Conservation (phyloP, 2,329 filamentous ascomycete genomes). For the Neodidymelliopsis sp. region DNA sequence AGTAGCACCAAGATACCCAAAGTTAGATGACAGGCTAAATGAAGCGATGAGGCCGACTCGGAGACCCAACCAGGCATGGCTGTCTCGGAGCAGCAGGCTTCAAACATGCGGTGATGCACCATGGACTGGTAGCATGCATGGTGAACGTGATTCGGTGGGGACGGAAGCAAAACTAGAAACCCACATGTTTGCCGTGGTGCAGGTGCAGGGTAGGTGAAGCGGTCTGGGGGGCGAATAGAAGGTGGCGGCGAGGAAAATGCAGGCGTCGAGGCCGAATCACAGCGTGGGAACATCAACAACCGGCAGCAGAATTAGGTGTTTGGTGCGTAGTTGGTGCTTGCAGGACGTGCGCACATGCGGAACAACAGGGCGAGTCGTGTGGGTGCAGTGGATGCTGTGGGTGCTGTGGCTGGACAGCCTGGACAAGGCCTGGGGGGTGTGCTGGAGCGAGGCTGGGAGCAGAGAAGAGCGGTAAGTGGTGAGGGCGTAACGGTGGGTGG, state of each 20-base stretch:
- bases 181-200: slow-evolving; percentile 15
- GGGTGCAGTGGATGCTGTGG: not conserved
- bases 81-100: slow-evolving; percentile 16
- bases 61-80: not conserved
- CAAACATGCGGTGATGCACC: slow-evolving; percentile 20
- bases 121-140: slow-evolving; percentile 8
- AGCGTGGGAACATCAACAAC: slow-evolving; percentile 11
- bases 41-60: not conserved
- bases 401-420: slow-evolving; percentile 14
- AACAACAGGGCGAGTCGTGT: not conserved
- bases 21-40: slow-evolving; percentile 1
- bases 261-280: slow-evolving; percentile 27
- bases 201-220: slow-evolving; percentile 7
- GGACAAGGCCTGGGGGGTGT: too few species aligned
- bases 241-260: slow-evolving; percentile 15
- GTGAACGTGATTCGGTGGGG: slow-evolving; percentile 5
- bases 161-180: slow-evolving; percentile 10
- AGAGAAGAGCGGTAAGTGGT: slow-evolving; percentile 17
- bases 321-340: not conserved
- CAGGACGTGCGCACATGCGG: not conserved
- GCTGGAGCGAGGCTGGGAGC: too few species aligned
- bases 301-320: slow-evolving; percentile 2
- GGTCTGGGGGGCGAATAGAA: slow-evolving; percentile 26
- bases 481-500: too few species aligned
- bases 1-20: slow-evolving; percentile 20